Evolutionary conservation across 306 rosid species (phyloP).

Genomic region (Glycine tomentella): DNA sequence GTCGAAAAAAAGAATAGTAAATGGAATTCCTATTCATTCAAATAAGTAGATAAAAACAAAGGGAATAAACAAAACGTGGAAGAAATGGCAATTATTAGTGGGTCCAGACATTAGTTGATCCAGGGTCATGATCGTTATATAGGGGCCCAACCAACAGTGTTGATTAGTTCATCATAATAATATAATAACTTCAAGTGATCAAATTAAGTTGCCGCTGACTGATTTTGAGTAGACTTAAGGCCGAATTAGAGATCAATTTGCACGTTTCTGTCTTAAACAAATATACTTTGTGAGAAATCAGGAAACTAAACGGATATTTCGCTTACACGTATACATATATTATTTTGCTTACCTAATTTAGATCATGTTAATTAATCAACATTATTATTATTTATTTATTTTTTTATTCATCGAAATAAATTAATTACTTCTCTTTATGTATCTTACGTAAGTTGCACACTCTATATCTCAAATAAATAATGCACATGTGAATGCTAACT

Average conservation of each 20-base stretch:
- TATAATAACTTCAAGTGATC: background rate
- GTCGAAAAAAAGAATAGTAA: background rate
- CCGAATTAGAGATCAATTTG: background rate
- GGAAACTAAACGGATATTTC: background rate
- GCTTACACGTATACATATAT: background rate
- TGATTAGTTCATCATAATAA: too few relatives aligned
- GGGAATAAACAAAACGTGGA: conserved; percentile 26
- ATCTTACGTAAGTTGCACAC: background rate
- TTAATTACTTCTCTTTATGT: too few relatives aligned
- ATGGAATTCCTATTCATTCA: background rate
- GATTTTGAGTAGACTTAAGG: too few relatives aligned
- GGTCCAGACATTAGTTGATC: background rate
- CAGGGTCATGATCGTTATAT: too few relatives aligned
- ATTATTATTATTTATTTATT: too few relatives aligned
- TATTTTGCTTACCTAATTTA: too few relatives aligned
- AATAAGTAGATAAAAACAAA: background rate
- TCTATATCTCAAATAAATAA: background rate
- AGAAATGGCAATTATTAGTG: conserved; percentile 11
- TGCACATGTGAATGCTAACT: conserved; percentile 13
- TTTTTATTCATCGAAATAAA: too few relatives aligned
- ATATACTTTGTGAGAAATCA: background rate
- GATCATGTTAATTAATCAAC: too few relatives aligned
- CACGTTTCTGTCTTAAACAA: background rate
- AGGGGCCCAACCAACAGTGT: background rate
- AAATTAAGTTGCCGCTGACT: too few relatives aligned